These are phyloP conservation scores for Laguncularia racemosa DNA, from an alignment of 345 rosid genomes.

Conservation along the genomic window DNA sequence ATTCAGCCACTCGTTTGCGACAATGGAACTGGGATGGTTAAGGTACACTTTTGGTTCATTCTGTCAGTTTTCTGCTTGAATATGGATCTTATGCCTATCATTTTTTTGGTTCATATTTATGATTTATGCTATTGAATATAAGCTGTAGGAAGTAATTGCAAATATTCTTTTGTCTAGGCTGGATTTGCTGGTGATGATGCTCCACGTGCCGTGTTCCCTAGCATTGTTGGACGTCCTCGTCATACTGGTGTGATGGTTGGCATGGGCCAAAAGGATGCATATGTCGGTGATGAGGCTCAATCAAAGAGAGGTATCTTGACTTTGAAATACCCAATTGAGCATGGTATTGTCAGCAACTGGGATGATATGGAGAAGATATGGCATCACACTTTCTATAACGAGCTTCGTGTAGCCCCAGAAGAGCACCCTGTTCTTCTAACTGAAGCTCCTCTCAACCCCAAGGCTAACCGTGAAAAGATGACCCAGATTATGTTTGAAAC, in stretches of 20 bases:
- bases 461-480: constrained; percentile 98
- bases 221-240: constrained; percentile 89
- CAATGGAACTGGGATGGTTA: constrained; percentile 89
- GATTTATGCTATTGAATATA: too few species aligned
- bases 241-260: constrained; percentile 92
- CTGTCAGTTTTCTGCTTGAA: background rate
- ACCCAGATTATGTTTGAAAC: constrained; percentile 96
- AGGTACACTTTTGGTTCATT: constrained; percentile 25
- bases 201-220: constrained; percentile 86
- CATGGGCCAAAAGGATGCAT: constrained; percentile 85
- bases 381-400: constrained; percentile 94
- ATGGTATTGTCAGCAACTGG: constrained; percentile 94
- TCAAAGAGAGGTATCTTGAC: constrained; percentile 23
- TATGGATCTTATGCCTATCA: too few species aligned
- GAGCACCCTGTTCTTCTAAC: constrained; percentile 41
- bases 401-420: constrained; percentile 94
- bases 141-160: background rate
- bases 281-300: constrained; percentile 60
- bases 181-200: constrained; percentile 97
- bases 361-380: constrained; percentile 96
- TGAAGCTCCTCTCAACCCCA: constrained; percentile 94
- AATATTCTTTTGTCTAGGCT: constrained; percentile 34
- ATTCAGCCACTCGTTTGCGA: constrained; percentile 69
- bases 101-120: too few species aligned
- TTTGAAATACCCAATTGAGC: constrained; percentile 25